phyloP scores from a whole-genome alignment of 192 early-diverging fungal species.

The Coemansia sp. region DNA sequence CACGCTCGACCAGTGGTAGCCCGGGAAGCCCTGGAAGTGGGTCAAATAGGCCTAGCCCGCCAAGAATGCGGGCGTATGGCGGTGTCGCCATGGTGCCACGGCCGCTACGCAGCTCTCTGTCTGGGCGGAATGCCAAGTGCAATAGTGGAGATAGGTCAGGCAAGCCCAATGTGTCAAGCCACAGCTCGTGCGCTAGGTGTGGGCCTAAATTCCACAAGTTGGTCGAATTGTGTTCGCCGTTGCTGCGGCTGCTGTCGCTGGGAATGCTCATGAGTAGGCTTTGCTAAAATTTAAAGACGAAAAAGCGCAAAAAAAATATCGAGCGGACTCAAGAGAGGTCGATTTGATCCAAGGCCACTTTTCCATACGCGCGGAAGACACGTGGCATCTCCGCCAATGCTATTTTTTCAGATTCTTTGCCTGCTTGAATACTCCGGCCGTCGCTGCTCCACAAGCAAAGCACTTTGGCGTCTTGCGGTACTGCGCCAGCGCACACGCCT shows the following conservation, averaged over 20 bases:
- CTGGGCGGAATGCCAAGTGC: not conserved
- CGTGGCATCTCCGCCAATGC: not conserved
- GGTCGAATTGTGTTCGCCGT: not conserved
- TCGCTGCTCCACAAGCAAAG: slow-evolving; percentile 81
- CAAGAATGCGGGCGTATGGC: slow-evolving; percentile 39
- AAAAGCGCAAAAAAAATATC: not conserved
- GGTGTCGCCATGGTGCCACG: slow-evolving; percentile 6
- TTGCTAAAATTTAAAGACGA: not conserved
- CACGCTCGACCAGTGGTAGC: not conserved
- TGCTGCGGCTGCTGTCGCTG: not conserved
- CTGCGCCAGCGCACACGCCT: slow-evolving; percentile 84
- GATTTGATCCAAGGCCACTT: not conserved
- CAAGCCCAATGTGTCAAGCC: not conserved
- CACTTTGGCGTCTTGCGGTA: slow-evolving; percentile 86
- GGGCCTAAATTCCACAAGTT: not conserved
- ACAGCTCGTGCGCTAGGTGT: not conserved
- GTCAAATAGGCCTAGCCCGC: slow-evolving; percentile 40
- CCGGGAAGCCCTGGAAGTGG: slow-evolving; percentile 13
- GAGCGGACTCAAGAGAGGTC: not conserved
- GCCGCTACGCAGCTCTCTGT: not conserved
- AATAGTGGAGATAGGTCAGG: not conserved
- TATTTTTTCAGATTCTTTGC: slow-evolving; percentile 63
- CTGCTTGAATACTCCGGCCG: slow-evolving; percentile 79
- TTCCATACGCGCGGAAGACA: not conserved
- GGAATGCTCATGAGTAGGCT: not conserved